phyloP scores from a whole-genome alignment of 352 stramenopile species.

The Pythium chondricola region DNA sequence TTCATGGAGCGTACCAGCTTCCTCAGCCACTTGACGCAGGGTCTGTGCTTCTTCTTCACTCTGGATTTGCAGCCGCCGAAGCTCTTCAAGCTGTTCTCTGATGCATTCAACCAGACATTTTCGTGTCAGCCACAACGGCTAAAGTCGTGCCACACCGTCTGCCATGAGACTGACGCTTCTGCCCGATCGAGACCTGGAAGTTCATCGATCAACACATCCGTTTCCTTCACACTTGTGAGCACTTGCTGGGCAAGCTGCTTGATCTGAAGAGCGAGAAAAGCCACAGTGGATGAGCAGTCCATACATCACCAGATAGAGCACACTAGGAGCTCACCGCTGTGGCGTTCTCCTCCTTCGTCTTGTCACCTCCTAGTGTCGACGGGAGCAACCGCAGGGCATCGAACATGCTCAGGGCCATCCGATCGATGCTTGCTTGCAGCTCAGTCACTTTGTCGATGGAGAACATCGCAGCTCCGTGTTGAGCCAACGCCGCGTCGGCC shows the following conservation, averaged over 20 bases:
- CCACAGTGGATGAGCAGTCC: not conserved
- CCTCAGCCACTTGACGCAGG: slow-evolving; percentile 71
- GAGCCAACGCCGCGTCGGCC: slow-evolving; percentile 18
- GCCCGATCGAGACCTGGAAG: slow-evolving; percentile 78
- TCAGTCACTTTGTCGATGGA: slow-evolving; percentile 80
- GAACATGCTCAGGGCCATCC: slow-evolving; percentile 86
- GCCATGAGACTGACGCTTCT: slow-evolving; percentile 35
- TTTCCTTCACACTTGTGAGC: slow-evolving; percentile 73
- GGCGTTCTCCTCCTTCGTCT: slow-evolving; percentile 47
- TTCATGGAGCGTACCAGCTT: slow-evolving; percentile 43
- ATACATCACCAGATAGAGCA: not conserved
- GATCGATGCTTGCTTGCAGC: slow-evolving; percentile 82
- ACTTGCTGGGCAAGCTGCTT: slow-evolving; percentile 71
- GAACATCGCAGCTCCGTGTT: no score
- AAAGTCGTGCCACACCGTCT: not conserved
- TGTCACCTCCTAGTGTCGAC: slow-evolving; percentile 36
- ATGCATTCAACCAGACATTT: not conserved
- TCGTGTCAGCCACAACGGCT: not conserved
- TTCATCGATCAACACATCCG: slow-evolving; percentile 69
- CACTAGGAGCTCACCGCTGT: slow-evolving; percentile 25
- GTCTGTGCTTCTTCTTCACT: slow-evolving; percentile 83
- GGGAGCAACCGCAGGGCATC: slow-evolving; percentile 77
- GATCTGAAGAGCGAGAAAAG: slow-evolving; percentile 33
- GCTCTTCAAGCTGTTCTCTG: slow-evolving; percentile 77
- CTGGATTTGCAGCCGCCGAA: slow-evolving; percentile 72